Base-by-base conservation (phyloP, 2,329 filamentous ascomycete species). In the Cladosporium sp. region DNA sequence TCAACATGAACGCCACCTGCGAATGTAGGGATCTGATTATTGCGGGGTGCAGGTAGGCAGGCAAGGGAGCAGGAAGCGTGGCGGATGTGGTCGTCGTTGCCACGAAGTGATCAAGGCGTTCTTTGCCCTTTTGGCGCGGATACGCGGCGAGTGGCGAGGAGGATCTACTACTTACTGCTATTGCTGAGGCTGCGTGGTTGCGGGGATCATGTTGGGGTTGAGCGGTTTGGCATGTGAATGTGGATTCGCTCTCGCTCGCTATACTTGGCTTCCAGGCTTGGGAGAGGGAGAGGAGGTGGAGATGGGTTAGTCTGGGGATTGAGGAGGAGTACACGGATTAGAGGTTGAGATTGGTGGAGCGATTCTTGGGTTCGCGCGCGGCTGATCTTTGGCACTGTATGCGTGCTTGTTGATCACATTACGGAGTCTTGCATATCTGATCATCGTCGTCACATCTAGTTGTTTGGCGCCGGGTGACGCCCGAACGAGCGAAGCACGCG, bases 1-100 rank as follows among this genome's bases (percentile, higher is more conserved):
- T 55, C 52, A 55, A 55, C 52, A 40, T 44, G 40, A 55, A 55
- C 52, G 52, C 52, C 52, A 55, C 52, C 22, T 15, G 20, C 17
- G 20, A 36, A 20, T 25, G 45, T 19, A 19, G 15, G 36, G 15
- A 39, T 39, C n/a, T 17, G 45, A 5, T 20, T 35, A 12, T 50
- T 50, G 47, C 24, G 47, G 47, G 47, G 47, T 50, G 47, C 47
- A 49, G 39, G n/a, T 19, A 17, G 35, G 7, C 2, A 4, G 15
- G 42, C 42, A 19, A 24, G 40, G 3, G 4, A 15, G 25, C 25
- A 28, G 25, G 25, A 4, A 28, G 28, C 12, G 28, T 32, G 28
- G 28, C 28, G 28, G n/a, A n/a, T n/a, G n/a, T n/a, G n/a, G n/a
- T n/a, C n/a, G n/a, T n/a, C n/a, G n/a, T n/a, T n/a, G n/a, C n/a